These are phyloP conservation scores for Sordaria brevicollis DNA, from an alignment of 495 filamentous ascomycete species.

Conservation along the genomic window DNA sequence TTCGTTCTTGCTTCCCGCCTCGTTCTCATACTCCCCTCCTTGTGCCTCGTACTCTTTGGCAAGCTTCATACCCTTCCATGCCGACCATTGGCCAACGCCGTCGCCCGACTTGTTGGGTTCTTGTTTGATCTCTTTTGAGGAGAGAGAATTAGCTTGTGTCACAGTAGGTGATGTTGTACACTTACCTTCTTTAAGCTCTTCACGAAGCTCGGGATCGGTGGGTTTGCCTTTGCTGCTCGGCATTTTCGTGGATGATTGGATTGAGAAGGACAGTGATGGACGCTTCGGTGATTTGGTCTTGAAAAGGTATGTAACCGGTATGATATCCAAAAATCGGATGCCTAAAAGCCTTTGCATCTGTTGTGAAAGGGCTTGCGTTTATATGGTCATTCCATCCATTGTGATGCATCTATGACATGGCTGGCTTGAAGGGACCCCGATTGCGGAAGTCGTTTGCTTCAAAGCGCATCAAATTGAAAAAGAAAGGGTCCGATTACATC, in stretches of 20 bases:
- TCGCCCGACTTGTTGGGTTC: slow-evolving; percentile 44
- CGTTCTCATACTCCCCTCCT: slow-evolving; percentile 43
- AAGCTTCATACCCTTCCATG: slow-evolving; percentile 48
- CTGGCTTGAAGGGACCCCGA: neutral
- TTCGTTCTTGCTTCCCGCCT: slow-evolving; percentile 41
- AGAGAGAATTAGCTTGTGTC: slow-evolving; percentile 12
- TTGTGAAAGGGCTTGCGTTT: neutral
- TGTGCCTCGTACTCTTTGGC: slow-evolving; percentile 44
- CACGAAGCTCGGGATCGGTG: slow-evolving; percentile 41
- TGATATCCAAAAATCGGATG: neutral
- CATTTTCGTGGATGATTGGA: slow-evolving; percentile 1
- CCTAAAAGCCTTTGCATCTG: neutral
- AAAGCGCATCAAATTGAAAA: neutral
- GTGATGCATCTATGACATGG: neutral
- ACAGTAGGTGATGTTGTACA: neutral
- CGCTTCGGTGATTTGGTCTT: neutral
- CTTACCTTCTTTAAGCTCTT: slow-evolving; percentile 38
- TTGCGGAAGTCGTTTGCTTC: neutral
- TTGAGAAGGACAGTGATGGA: neutral
- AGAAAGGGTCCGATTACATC: neutral
- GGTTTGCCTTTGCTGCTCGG: slow-evolving; percentile 39
- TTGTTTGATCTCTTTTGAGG: slow-evolving; percentile 31
- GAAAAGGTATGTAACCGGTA: neutral
- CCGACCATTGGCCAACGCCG: slow-evolving; percentile 45
- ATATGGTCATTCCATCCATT: neutral